Percentiles rank a stretch among this genome's conserved stretches.
Conservation (phyloP, 129 eudicot species). For the Calendula officinalis region DNA sequence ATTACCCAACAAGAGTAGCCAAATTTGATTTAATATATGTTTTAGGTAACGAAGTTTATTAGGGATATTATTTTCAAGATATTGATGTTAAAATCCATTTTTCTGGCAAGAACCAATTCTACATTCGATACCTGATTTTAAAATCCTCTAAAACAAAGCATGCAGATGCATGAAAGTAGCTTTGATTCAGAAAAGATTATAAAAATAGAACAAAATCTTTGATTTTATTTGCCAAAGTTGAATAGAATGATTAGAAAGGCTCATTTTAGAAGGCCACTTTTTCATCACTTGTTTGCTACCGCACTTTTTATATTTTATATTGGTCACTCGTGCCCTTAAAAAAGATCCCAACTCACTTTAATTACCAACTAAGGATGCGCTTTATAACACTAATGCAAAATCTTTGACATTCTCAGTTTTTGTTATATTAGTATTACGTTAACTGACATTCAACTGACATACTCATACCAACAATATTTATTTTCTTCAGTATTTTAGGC, state of each 20-base stretch:
- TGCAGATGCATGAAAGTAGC: slow-evolving; percentile 25
- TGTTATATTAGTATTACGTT: no score
- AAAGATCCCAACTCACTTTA: slow-evolving; percentile 22
- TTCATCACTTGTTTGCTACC: slow-evolving; percentile 33
- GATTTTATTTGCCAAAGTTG: slow-evolving; percentile 26
- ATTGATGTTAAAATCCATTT: slow-evolving; percentile 5
- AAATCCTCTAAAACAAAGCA: slow-evolving; percentile 19
- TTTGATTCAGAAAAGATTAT: slow-evolving; percentile 33
- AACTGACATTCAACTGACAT: no score
- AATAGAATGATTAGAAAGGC: slow-evolving; percentile 12
- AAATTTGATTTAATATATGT: no score
- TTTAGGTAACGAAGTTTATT: not conserved
- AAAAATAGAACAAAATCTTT: slow-evolving; percentile 25
- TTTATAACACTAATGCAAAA: no score
- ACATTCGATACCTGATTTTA: slow-evolving; percentile 17
- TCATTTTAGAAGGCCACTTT: slow-evolving; percentile 29
- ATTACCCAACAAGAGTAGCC: no score
- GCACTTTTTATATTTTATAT: slow-evolving; percentile 24
- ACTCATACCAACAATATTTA: no score
- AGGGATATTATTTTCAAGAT: slow-evolving; percentile 2
- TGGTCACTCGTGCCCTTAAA: slow-evolving; percentile 30
- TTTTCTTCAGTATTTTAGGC: no score
- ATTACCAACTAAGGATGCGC: not conserved
- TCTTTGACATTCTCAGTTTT: no score
- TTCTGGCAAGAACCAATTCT: slow-evolving; percentile 27